Percentiles rank a stretch among this genome's conserved stretches.
Conservation (phyloP, 129 eudicot genomes). For the Artemisia annua region DNA sequence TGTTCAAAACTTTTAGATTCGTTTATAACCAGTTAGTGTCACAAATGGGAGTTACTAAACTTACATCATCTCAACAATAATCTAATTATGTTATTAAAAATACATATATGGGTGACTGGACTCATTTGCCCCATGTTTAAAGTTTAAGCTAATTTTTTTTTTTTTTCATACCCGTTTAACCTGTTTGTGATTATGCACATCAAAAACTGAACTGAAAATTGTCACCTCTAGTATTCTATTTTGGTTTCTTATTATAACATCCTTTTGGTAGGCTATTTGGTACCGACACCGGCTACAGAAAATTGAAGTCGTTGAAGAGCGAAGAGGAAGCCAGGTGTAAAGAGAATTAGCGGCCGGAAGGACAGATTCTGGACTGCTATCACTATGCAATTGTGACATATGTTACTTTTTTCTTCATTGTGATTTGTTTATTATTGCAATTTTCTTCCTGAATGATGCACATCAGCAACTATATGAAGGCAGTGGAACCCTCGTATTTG, state of each 20-base stretch:
- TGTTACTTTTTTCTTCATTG: conserved; percentile 26
- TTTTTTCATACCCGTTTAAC: neutral
- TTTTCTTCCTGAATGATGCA: conserved; percentile 10
- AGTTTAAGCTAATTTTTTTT: neutral
- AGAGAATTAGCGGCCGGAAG: conserved; percentile 31
- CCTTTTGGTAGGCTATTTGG: conserved; percentile 74
- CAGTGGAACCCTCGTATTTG: neutral
- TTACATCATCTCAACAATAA: neutral
- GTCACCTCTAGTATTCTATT: neutral
- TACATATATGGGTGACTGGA: neutral
- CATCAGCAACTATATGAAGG: conserved; percentile 23
- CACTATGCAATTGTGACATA: conserved; percentile 16
- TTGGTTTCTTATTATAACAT: neutral
- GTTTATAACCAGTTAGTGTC: neutral
- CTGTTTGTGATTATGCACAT: neutral
- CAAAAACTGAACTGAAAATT: neutral
- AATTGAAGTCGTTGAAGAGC: conserved; percentile 67
- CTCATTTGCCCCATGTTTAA: neutral
- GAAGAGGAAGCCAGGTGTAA: conserved; percentile 48
- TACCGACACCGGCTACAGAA: conserved; percentile 89
- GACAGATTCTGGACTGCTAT: conserved; percentile 13
- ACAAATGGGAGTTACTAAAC: neutral
- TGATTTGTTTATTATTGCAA: conserved; percentile 18
- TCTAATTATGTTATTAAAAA: neutral
- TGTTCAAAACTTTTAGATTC: neutral